A percentile compares a stretch with the other conserved stretches of the same genome.
Evolutionary conservation across 176 grass and related monocot species (phyloP).

Genomic region (Bonia amplexicaulis): DNA sequence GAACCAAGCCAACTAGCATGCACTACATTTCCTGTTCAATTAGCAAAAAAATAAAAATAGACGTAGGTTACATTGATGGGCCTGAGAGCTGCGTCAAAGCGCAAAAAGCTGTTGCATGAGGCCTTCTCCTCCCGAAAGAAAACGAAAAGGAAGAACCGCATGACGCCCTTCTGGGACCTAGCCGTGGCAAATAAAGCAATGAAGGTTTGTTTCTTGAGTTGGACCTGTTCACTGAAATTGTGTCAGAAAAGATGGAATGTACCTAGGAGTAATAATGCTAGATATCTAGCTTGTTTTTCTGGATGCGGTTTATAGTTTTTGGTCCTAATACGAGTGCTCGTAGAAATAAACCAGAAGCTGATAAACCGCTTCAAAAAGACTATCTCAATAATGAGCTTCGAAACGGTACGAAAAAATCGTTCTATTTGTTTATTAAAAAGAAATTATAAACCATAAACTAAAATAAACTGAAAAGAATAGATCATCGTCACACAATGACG

Average conservation of each 20-base stretch:
- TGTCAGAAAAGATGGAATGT: not conserved
- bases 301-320: too few species aligned
- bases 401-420: too few species aligned
- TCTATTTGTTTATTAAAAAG: too few species aligned
- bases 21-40: not conserved
- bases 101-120: not conserved
- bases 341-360: too few species aligned
- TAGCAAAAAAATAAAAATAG: not conserved
- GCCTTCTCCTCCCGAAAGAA: not conserved
- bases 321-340: too few species aligned
- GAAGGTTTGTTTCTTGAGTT: not conserved
- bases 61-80: not conserved
- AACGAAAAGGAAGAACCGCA: not conserved
- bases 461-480: too few species aligned
- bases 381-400: too few species aligned
- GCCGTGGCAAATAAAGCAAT: not conserved
- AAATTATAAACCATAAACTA: too few species aligned
- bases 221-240: not conserved
- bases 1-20: too few species aligned
- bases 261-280: not conserved
- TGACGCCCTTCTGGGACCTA: not conserved
- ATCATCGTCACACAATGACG: not conserved
- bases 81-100: not conserved
- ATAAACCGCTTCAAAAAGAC: too few species aligned
- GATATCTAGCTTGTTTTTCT: too few species aligned